Evolutionary conservation across 1,284 basidiomycete genomes (phyloP).

Genomic region (Malassezia dermatis): DNA sequence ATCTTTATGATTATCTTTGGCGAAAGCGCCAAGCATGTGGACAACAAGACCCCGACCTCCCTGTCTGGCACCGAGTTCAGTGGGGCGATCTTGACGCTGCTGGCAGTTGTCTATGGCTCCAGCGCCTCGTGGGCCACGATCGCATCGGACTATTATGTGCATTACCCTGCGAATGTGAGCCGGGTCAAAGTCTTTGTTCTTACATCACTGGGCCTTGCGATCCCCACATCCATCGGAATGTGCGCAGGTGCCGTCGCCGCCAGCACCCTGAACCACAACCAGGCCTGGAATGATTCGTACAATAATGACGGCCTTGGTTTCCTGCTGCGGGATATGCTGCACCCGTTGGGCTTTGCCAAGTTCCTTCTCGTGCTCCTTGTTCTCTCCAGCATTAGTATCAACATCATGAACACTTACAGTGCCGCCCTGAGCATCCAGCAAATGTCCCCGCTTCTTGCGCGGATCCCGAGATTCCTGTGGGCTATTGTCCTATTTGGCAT

Average conservation of each 20-base stretch:
- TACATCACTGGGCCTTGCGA: neutral
- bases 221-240: neutral
- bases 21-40: neutral
- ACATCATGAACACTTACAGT: neutral
- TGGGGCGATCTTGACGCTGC: neutral
- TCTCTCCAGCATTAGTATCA: neutral
- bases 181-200: neutral
- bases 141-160: neutral
- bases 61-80: neutral
- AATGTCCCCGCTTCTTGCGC: neutral
- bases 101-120: neutral
- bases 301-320: neutral
- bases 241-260: neutral
- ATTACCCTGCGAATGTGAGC: neutral
- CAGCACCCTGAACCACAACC: neutral
- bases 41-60: neutral
- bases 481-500: neutral
- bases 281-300: neutral
- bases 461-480: neutral
- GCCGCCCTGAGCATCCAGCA: neutral
- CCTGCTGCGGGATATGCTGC: neutral
- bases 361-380: neutral
- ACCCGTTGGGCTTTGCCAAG: neutral
- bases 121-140: neutral
- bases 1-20: slow-evolving; percentile 1